phyloP scores from a whole-genome alignment of 768 basidiomycete genomes.

The Phylloporus sp. region DNA sequence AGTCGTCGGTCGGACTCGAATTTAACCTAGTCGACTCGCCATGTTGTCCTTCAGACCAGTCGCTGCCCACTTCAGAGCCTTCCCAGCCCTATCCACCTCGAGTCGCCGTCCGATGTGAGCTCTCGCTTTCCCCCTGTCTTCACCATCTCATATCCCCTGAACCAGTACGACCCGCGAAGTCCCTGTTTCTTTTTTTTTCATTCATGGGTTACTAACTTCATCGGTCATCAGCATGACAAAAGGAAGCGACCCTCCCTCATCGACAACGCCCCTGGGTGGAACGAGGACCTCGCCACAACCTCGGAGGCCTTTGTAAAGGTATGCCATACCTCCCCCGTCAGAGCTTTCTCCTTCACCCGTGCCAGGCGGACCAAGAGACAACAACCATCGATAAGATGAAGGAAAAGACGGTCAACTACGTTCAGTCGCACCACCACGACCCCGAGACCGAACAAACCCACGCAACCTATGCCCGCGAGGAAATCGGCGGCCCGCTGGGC shows the following conservation, averaged over 20 bases:
- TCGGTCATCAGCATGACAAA: constrained; percentile 40
- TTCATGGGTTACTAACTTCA: neutral
- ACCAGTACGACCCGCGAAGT: constrained; percentile 56
- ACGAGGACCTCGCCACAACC: constrained; percentile 55
- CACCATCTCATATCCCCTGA: constrained; percentile 1
- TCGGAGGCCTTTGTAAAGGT: constrained; percentile 70
- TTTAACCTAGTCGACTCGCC: neutral
- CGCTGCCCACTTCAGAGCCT: neutral
- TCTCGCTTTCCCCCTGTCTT: neutral
- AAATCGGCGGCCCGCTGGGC: constrained; percentile 26
- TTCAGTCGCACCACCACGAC: constrained; percentile 10
- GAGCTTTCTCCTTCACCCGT: neutral
- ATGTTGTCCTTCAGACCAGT: constrained; percentile 15
- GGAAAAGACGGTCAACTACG: constrained; percentile 19
- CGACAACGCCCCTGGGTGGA: constrained; percentile 64
- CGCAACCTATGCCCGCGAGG: constrained; percentile 26
- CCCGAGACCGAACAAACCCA: constrained; percentile 19
- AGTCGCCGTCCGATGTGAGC: constrained; percentile 7
- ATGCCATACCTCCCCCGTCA: neutral
- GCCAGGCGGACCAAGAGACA: constrained; percentile 25
- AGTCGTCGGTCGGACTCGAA: neutral
- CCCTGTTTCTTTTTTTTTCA: neutral
- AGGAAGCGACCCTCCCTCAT: constrained; percentile 50
- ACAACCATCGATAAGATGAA: constrained; percentile 17
- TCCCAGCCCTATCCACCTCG: neutral